phyloP scores from a whole-genome alignment of 139 green algal species.

The Tetradesmus lagerheimii region DNA sequence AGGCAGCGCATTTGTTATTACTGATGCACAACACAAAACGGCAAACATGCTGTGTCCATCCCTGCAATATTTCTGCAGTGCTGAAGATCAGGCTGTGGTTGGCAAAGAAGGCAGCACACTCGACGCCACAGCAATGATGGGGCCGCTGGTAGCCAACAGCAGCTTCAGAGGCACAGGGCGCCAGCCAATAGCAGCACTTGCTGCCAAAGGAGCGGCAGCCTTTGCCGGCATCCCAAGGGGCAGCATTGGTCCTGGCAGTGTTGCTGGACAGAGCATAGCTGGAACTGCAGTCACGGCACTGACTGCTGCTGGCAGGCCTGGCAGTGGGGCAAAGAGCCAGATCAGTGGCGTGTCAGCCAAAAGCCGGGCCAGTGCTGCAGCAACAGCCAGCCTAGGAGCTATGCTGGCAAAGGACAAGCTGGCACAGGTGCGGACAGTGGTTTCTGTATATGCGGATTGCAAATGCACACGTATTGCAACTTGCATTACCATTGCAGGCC shows the following conservation, averaged over 20 bases:
- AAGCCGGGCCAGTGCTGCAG: slow-evolving; percentile 9
- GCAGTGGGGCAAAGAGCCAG: slow-evolving; percentile 24
- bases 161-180: slow-evolving; percentile 1
- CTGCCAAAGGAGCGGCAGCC: background rate
- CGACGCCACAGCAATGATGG: background rate
- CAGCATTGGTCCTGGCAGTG: slow-evolving; percentile 15
- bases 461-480: background rate
- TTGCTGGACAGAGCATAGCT: slow-evolving; percentile 32
- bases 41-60: background rate
- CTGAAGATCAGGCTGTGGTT: slow-evolving; percentile 5
- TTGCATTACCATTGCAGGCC: no score
- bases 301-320: background rate
- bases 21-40: no score
- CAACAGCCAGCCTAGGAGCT: background rate
- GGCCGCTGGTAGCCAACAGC: background rate
- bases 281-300: background rate
- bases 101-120: background rate
- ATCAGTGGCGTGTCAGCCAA: slow-evolving; percentile 36
- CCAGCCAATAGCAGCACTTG: background rate
- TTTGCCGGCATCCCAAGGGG: background rate
- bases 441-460: background rate
- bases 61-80: background rate
- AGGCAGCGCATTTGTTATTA: no score
- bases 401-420: slow-evolving; percentile 43
- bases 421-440: slow-evolving; percentile 2